phyloP scores from a whole-genome alignment of 176 grass and related monocot genomes.

The Saccharum spontaneum region DNA sequence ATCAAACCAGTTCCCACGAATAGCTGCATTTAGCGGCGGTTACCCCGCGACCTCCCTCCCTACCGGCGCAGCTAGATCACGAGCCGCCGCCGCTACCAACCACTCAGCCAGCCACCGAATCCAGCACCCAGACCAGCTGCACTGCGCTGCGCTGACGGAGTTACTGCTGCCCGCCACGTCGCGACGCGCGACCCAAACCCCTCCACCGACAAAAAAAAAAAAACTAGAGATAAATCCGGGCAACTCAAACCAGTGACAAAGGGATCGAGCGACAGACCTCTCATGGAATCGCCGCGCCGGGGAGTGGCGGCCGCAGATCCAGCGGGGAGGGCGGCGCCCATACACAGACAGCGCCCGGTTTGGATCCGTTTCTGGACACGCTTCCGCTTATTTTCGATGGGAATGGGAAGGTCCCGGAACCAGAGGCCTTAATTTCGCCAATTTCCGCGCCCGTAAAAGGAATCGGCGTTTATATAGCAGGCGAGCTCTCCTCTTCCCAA shows the following conservation, averaged over 20 bases:
- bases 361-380: neutral
- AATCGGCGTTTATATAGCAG: neutral
- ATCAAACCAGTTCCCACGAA: neutral
- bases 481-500: constrained; percentile 15
- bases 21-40: constrained; percentile 14
- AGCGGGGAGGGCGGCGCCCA: constrained; percentile 30
- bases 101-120: neutral
- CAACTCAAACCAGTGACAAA: neutral
- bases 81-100: neutral
- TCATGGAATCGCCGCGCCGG: constrained; percentile 29
- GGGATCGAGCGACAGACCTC: constrained; percentile 20
- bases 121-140: neutral
- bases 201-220: neutral
- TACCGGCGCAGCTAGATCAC: constrained; percentile 4
- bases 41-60: neutral
- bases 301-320: constrained; percentile 42
- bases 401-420: neutral
- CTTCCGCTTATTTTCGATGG: no score
- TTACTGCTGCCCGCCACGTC: neutral
- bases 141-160: constrained; percentile 18
- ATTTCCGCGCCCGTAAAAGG: constrained; percentile 36
- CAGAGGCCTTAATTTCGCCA: constrained; percentile 1
- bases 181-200: neutral
- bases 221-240: neutral
- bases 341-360: constrained; percentile 6